Percentiles rank a stretch among this genome's conserved stretches.
phyloP scores from a whole-genome alignment of 73 alveolate species.

The Paramecium biaurelia region DNA sequence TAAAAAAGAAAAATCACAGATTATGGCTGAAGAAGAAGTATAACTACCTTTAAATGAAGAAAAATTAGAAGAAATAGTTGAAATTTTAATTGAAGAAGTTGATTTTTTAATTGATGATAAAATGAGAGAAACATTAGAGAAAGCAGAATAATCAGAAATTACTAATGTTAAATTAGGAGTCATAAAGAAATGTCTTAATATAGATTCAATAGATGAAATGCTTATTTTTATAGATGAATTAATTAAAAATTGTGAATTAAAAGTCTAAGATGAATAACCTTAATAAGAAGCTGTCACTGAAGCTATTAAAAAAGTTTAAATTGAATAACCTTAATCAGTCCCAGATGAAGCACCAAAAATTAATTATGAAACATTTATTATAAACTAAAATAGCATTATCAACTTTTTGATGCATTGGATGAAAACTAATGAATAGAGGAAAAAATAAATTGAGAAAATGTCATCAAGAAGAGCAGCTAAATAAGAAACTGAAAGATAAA shows the following conservation, averaged over 20 bases:
- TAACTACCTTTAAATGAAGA: slow-evolving; percentile 33
- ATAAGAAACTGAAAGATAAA: slow-evolving; percentile 87
- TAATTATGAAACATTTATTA: slow-evolving; percentile 70
- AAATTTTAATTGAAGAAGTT: slow-evolving; percentile 74
- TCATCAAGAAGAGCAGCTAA: slow-evolving; percentile 66
- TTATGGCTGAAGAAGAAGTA: slow-evolving; percentile 55
- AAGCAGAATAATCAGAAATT: slow-evolving; percentile 66
- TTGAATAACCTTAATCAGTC: background rate
- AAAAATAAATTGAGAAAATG: slow-evolving; percentile 66
- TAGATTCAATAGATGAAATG: slow-evolving; percentile 83
- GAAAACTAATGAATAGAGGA: slow-evolving; percentile 74
- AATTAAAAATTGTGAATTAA: slow-evolving; percentile 53
- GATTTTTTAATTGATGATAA: slow-evolving; percentile 85
- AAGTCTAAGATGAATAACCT: slow-evolving; percentile 25
- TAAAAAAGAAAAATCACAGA: slow-evolving; percentile 33
- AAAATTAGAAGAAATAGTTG: slow-evolving; percentile 77
- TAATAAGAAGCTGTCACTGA: slow-evolving; percentile 2
- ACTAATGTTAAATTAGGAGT: slow-evolving; percentile 75
- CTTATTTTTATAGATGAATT: slow-evolving; percentile 70
- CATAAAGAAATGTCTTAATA: slow-evolving; percentile 78
- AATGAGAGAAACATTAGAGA: slow-evolving; percentile 69
- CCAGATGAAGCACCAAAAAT: slow-evolving; percentile 43
- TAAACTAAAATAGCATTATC: slow-evolving; percentile 75
- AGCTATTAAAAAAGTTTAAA: slow-evolving; percentile 8
- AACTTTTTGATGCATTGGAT: slow-evolving; percentile 78